Conservation (phyloP, 2,329 filamentous ascomycete species). For the Capronia coronata region DNA sequence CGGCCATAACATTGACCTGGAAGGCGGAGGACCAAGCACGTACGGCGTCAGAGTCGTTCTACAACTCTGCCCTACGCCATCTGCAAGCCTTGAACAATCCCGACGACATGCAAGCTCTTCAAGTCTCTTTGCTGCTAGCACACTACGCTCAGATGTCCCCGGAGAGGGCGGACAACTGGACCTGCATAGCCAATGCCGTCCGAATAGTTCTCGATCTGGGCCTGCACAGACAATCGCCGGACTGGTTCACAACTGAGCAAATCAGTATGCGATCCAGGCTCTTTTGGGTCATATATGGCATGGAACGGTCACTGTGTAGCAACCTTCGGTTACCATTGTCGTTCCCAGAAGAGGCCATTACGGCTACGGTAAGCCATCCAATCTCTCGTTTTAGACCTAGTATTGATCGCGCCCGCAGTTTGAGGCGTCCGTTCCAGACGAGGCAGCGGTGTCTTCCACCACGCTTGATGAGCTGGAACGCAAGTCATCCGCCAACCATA, state of each 20-base stretch:
- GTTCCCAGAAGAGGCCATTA: not conserved
- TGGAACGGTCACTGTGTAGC: slow-evolving; percentile 11
- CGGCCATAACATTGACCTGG: slow-evolving; percentile 14
- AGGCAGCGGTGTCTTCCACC: slow-evolving; percentile 1
- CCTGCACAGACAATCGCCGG: not conserved
- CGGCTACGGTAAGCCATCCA: too few species aligned
- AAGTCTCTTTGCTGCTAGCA: slow-evolving; percentile 10
- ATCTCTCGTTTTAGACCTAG: too few species aligned
- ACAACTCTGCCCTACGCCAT: slow-evolving; percentile 9
- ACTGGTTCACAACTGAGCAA: not conserved
- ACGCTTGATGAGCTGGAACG: slow-evolving; percentile 4
- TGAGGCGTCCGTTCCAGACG: not conserved
- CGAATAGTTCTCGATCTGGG: slow-evolving; percentile 3
- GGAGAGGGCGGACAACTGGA: slow-evolving; percentile 5
- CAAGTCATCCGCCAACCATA: slow-evolving; percentile 18
- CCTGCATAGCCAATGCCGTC: slow-evolving; percentile 4
- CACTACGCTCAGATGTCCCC: slow-evolving; percentile 6
- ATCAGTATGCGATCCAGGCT: not conserved
- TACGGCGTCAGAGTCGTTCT: slow-evolving; percentile 12
- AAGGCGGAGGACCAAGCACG: slow-evolving; percentile 12
- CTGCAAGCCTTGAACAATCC: slow-evolving; percentile 4
- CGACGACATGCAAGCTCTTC: slow-evolving; percentile 10
- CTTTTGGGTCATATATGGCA: slow-evolving; percentile 11
- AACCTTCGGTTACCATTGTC: slow-evolving; percentile 7
- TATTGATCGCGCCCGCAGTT: too few species aligned